A percentile compares a stretch with the other conserved stretches of the same genome.
phyloP scores from a whole-genome alignment of 1,284 basidiomycete genomes.

The Xerocomus amazonicus region DNA sequence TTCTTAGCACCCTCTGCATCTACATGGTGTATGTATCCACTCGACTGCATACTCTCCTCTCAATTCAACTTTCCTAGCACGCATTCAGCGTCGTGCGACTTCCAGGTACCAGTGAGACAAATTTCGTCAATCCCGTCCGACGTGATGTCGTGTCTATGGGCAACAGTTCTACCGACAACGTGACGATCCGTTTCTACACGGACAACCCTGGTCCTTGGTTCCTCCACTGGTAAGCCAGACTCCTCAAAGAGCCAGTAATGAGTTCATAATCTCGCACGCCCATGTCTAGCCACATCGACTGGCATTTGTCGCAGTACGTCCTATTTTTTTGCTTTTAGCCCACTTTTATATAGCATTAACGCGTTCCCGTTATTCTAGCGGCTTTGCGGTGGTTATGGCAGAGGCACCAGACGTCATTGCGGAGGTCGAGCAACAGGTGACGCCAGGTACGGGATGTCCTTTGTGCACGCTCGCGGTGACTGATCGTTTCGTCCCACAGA shows the following conservation, averaged over 20 bases:
- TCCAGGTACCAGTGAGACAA: constrained; percentile 16
- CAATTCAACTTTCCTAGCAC: constrained; percentile 16
- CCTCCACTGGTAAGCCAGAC: constrained; percentile 29
- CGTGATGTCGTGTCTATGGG: constrained; percentile 29
- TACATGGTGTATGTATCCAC: constrained; percentile 32
- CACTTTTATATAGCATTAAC: constrained; percentile 1
- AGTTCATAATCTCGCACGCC: not conserved
- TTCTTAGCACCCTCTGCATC: constrained; percentile 33
- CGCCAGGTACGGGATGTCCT: no score
- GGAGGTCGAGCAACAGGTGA: no score
- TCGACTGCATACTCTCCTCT: not conserved
- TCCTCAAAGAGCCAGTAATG: not conserved
- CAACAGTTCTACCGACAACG: constrained; percentile 26
- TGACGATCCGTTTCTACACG: constrained; percentile 44
- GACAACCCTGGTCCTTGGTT: constrained; percentile 32
- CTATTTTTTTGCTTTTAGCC: not conserved
- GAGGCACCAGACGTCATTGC: constrained; percentile 18
- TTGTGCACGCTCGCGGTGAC: no score
- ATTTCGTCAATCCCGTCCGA: constrained; percentile 29
- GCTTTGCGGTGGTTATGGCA: constrained; percentile 32
- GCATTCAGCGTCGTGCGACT: constrained; percentile 24
- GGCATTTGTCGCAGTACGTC: constrained; percentile 26
- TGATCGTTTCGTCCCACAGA: no score
- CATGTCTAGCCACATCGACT: constrained; percentile 30
- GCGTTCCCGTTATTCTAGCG: constrained; percentile 14